Evolutionary conservation across 768 basidiomycete genomes (phyloP), one percentile per base, ranked within the genome.

Genomic region (Russula earlei): DNA sequence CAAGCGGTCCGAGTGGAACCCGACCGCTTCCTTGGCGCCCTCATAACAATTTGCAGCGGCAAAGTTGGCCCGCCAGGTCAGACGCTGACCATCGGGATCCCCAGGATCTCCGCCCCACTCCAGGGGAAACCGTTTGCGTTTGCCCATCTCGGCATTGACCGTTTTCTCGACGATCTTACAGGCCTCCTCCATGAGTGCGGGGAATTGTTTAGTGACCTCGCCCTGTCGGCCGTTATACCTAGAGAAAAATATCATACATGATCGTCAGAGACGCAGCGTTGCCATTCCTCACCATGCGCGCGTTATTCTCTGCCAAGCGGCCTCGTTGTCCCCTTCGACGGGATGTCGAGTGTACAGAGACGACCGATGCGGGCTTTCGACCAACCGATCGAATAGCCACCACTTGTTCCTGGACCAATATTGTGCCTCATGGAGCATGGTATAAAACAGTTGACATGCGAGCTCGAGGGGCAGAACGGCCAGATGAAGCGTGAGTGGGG

Each of bases 1-100:
- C 52, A 88, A 68, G 52, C 86, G 85, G 67, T 91, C 89, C 4
- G 88, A 83, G 66, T 91, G 90, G 64, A 79, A 83, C 0, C 90
- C 89, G 3, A 91, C 89, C 48, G 82, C 81, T 67, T 90, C 88
- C 65, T 84, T 83, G 36, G 78, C 76, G n/a, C 88, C 88, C 65
- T 84, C 79, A 58, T 91, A 91, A 61, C 88, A 85, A 62, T 91
- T 91, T 3, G 88, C 81, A 1, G 88, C 89, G 3, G 89, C 89
- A 22, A 91, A 88, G 61, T 91, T 91, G 1, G 89, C 90, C 51
- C 79, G 74, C 89, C 90, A 91, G 8, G 68, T 60, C 36, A 66
- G 38, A 1, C 52, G 55, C 19, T 60, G 57, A 12, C 60, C 61
- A 4, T 58, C 54, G 17, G 58, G 55, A 8, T 57, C 44, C 4